These are phyloP conservation scores for Cerrena zonata DNA, from an alignment of 1,284 basidiomycete species.

Conservation along the genomic window DNA sequence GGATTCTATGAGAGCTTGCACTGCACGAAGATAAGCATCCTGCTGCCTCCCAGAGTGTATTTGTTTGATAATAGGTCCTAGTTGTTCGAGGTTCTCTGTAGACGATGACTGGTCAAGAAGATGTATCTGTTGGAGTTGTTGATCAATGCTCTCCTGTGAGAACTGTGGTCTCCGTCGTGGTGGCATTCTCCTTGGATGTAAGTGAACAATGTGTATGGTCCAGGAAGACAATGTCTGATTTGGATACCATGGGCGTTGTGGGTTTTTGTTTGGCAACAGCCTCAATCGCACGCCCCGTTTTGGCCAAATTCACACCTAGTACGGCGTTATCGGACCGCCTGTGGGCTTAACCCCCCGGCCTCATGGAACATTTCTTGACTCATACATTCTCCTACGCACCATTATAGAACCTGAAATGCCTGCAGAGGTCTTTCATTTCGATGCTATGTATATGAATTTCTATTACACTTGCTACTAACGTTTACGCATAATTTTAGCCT, in stretches of 20 bases:
- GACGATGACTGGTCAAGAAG: slow-evolving; percentile 79
- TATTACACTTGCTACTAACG: slow-evolving; percentile 7
- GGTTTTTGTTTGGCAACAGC: slow-evolving; percentile 19
- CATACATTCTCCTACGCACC: background rate
- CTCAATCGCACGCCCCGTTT: slow-evolving; percentile 8
- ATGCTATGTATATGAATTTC: slow-evolving; percentile 45
- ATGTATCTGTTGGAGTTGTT: slow-evolving; percentile 82
- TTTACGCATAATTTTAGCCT: slow-evolving; percentile 35
- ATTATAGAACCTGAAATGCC: slow-evolving; percentile 33
- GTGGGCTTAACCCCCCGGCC: slow-evolving; percentile 2
- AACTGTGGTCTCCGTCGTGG: slow-evolving; percentile 68
- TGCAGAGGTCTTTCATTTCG: slow-evolving; percentile 42
- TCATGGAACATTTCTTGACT: too few species aligned
- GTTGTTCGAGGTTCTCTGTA: slow-evolving; percentile 87
- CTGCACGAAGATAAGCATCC: slow-evolving; percentile 82
- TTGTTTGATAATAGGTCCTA: slow-evolving; percentile 88
- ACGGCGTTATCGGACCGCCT: background rate
- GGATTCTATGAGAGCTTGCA: slow-evolving; percentile 82
- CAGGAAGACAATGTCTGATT: background rate
- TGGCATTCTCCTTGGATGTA: slow-evolving; percentile 42
- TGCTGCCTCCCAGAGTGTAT: slow-evolving; percentile 89
- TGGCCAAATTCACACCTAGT: background rate
- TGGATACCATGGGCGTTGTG: background rate
- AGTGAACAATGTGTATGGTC: background rate
- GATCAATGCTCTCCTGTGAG: slow-evolving; percentile 75